Percentiles rank a stretch among this genome's conserved stretches.
Conservation (phyloP, 2,329 filamentous ascomycete species). For the Ophiosphaerella herpotricha region DNA sequence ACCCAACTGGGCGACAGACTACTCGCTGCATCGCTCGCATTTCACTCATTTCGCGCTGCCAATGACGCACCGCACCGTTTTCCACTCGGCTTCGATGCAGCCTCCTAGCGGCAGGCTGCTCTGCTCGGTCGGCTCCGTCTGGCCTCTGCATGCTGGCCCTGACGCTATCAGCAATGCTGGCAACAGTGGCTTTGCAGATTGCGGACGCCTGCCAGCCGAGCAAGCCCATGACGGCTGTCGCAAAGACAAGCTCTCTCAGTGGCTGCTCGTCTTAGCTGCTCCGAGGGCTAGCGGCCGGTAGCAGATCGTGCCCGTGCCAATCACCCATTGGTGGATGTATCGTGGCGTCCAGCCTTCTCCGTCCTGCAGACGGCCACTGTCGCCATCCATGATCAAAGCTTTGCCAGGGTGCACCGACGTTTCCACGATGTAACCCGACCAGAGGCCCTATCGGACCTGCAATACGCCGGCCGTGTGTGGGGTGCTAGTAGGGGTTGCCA, state of each 20-base stretch:
- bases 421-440: constrained; percentile 46
- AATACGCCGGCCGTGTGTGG: constrained; percentile 44
- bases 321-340: constrained; percentile 31
- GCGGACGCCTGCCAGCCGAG: constrained; percentile 30
- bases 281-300: constrained; percentile 42
- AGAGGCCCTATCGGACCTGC: constrained; percentile 28
- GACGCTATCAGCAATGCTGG: constrained; percentile 31
- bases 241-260: constrained; percentile 29
- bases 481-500: constrained; percentile 41
- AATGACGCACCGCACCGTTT: constrained; percentile 30
- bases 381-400: constrained; percentile 32
- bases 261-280: constrained; percentile 33
- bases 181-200: constrained; percentile 30
- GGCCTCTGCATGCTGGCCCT: constrained; percentile 22
- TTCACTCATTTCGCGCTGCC: constrained; percentile 15
- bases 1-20: too few species aligned
- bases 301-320: constrained; percentile 29
- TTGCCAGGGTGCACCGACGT: constrained; percentile 26
- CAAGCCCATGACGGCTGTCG: constrained; percentile 27
- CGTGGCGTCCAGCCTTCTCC: constrained; percentile 42
- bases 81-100: constrained; percentile 46
- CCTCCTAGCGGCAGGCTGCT: constrained; percentile 29
- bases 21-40: too few species aligned
- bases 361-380: constrained; percentile 38
- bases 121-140: constrained; percentile 43